Base-by-base conservation (phyloP, 495 filamentous ascomycete genomes). In the Haplographium delicatum region DNA sequence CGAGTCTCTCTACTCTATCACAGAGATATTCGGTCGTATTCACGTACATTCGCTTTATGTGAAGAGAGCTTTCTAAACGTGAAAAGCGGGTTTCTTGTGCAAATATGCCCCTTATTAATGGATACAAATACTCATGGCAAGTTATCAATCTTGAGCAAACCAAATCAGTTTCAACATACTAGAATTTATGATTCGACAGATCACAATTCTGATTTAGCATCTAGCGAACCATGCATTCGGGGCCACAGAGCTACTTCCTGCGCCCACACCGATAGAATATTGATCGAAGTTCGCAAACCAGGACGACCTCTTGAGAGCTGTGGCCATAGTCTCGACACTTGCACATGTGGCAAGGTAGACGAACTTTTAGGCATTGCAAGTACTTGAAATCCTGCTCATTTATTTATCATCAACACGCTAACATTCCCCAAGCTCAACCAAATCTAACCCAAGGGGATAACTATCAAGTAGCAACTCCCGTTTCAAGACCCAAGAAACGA, bases 181-280 rank as follows among this genome's bases (percentile, higher is more conserved):
- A 40, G 23, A 11, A n/a, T 33, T 30, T 13, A 10, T 23, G 24
- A 9, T 37, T 22, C 15, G 25, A 33, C 37, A 18, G 6, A 15
- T 47, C 16, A 11, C 1, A 5, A 13, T 15, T 19, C 30, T 41
- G 7, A 39, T 22, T 19, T 19, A 7, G 41, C 13, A 28, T 26
- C 6, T 49, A 84, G 81, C 58, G 77, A 80, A 55, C 74, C 79
- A 51, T 85, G 82, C 54, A 78, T 84, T 53, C 76, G 78, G 13
- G 82, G 82, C 27, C 82, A 85, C 62, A 72, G 81, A 35, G 81
- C 81, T n/a, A 77, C 80, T 50, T 77, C 74, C 68, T 84, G 81
- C 53, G 68, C 73, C 13, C 81, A 85, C 60, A 76, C 71, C 24
- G 78, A 82, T 45, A 68, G 81, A 49, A 64, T 82, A 42, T 73